Evolutionary conservation across 139 green algal species (phyloP).

Genomic region (Chlorella sp.): DNA sequence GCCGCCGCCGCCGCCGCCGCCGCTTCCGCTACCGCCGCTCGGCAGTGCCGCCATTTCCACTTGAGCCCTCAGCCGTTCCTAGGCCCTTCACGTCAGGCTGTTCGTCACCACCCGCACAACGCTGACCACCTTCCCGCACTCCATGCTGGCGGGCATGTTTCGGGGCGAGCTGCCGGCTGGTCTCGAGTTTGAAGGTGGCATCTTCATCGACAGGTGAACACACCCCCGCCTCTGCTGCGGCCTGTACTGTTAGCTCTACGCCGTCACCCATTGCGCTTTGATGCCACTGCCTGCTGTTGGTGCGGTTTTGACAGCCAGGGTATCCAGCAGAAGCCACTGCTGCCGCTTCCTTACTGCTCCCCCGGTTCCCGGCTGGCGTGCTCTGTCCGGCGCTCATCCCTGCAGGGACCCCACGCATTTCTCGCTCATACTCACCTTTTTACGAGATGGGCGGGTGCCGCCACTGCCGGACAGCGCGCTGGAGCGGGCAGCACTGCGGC

Average conservation of each 20-base stretch:
- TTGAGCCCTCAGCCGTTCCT: too few species aligned
- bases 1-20: neutral
- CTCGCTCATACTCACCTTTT: neutral
- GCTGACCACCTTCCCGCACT: neutral
- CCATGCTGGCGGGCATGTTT: neutral
- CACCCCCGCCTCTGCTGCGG: too few species aligned
- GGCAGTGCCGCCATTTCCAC: neutral
- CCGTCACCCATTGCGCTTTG: too few species aligned
- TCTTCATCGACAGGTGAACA: too few species aligned
- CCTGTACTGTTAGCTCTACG: too few species aligned
- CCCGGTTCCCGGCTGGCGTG: too few species aligned
- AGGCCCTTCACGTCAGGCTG: neutral
- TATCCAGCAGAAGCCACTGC: too few species aligned
- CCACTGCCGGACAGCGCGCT: neutral
- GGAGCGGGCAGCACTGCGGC: neutral
- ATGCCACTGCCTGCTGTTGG: neutral
- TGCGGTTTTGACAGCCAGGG: too few species aligned
- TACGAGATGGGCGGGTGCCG: neutral
- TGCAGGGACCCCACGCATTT: neutral
- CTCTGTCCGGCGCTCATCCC: too few species aligned
- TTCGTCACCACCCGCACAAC: neutral
- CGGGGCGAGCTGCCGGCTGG: neutral
- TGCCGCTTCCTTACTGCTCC: too few species aligned
- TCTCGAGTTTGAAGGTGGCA: too few species aligned
- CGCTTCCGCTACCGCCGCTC: neutral